phyloP scores from a whole-genome alignment of 2,329 filamentous ascomycete species.

The Cladosporium sphaerospermum region DNA sequence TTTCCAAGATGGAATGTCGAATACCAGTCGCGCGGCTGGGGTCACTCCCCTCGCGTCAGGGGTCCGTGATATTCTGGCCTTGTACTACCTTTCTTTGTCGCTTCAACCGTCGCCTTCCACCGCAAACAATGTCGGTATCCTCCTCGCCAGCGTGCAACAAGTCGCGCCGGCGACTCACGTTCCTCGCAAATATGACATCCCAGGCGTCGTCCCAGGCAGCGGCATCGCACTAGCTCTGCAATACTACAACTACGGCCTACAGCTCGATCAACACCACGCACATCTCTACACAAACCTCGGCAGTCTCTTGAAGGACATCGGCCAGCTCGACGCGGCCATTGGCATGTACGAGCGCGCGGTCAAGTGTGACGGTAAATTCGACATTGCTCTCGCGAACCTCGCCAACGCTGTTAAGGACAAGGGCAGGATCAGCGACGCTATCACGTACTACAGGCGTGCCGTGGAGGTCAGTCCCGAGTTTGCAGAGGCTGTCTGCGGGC shows the following conservation, averaged over 20 bases:
- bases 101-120: conserved; percentile 95
- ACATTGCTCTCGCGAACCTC: conserved; percentile 92
- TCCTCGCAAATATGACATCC: conserved; percentile 45
- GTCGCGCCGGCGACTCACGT: conserved; percentile 32
- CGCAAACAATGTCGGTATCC: conserved; percentile 94
- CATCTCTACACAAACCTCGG: conserved; percentile 96
- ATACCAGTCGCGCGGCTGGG: conserved; percentile 45
- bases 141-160: conserved; percentile 91
- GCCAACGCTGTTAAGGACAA: conserved; percentile 98
- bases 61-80: conserved; percentile 83
- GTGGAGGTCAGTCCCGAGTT: conserved; percentile 92
- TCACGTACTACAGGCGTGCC: conserved; percentile 82
- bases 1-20: conserved; percentile 91
- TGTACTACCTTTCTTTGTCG: conserved; percentile 93
- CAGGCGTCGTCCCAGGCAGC: conserved; percentile 77
- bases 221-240: conserved; percentile 80
- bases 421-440: conserved; percentile 85
- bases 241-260: conserved; percentile 92
- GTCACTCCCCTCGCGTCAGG: conserved; percentile 52
- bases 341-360: conserved; percentile 97
- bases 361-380: conserved; percentile 84
- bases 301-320: conserved; percentile 91
- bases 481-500: conserved; percentile 90
- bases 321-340: conserved; percentile 84
- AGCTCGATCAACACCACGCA: conserved; percentile 80